Percentiles rank a stretch among this genome's conserved stretches.
phyloP scores from a whole-genome alignment of 805 yeast species.

The Clavispora fructus region DNA sequence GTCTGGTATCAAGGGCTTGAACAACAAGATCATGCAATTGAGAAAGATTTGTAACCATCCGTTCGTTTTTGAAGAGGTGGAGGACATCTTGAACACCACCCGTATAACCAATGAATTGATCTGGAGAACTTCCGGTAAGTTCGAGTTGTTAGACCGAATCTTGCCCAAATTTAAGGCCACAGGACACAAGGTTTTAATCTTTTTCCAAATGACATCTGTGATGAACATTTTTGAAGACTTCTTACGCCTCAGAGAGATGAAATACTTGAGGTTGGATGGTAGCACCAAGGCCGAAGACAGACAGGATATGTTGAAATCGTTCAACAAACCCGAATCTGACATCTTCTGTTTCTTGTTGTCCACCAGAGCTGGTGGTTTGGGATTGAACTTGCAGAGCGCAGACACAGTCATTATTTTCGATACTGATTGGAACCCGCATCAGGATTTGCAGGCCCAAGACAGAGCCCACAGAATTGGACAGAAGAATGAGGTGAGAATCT shows the following conservation, averaged over 20 bases:
- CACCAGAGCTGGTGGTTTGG: slow-evolving; percentile 88
- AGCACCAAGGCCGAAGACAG: slow-evolving; percentile 81
- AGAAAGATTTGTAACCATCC: slow-evolving; percentile 86
- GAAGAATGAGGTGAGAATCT: slow-evolving; percentile 78
- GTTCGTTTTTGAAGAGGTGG: slow-evolving; percentile 80
- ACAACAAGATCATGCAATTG: slow-evolving; percentile 80
- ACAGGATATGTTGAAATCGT: slow-evolving; percentile 64
- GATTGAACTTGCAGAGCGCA: slow-evolving; percentile 80
- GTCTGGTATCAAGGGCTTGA: slow-evolving; percentile 69
- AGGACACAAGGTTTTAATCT: slow-evolving; percentile 76
- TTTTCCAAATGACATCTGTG: slow-evolving; percentile 85
- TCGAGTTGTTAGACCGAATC: slow-evolving; percentile 70
- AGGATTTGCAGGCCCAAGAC: slow-evolving; percentile 87
- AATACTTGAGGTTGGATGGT: slow-evolving; percentile 77
- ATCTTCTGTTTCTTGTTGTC: slow-evolving; percentile 75
- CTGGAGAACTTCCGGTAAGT: slow-evolving; percentile 77
- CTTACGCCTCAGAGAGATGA: slow-evolving; percentile 58
- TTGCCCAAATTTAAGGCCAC: slow-evolving; percentile 69
- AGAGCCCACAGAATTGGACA: slow-evolving; percentile 89
- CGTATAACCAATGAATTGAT: slow-evolving; percentile 59
- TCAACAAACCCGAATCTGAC: slow-evolving; percentile 72
- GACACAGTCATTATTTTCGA: slow-evolving; percentile 84
- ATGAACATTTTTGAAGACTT: slow-evolving; percentile 90
- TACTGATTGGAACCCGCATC: slow-evolving; percentile 91
- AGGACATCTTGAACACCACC: slow-evolving; percentile 59